Percentiles rank a stretch among this genome's conserved stretches.
Conservation (phyloP, 495 filamentous ascomycete species). For the Alectoria sarmentosa region DNA sequence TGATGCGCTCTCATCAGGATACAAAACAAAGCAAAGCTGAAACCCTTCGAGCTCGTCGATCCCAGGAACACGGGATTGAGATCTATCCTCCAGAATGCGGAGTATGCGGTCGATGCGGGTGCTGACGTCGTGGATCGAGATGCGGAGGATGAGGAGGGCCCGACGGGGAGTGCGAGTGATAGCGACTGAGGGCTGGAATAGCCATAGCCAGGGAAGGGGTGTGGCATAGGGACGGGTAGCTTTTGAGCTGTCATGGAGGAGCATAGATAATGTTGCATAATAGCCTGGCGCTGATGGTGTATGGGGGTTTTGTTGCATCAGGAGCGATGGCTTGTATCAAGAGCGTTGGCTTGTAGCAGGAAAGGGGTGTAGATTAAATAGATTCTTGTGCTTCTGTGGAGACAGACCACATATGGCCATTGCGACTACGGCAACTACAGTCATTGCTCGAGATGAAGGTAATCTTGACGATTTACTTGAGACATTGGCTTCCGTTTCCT, state of each 20-base stretch:
- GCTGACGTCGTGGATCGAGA: slow-evolving; percentile 22
- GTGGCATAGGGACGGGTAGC: not conserved
- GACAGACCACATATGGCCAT: too few relatives aligned
- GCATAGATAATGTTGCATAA: slow-evolving; percentile 17
- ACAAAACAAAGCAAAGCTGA: slow-evolving; percentile 64
- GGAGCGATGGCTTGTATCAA: not conserved
- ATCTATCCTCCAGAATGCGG: slow-evolving; percentile 62
- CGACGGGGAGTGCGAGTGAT: slow-evolving; percentile 28
- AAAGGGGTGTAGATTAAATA: too few relatives aligned
- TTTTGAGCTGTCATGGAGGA: too few relatives aligned
- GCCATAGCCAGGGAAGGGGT: too few relatives aligned
- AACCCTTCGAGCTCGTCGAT: slow-evolving; percentile 63
- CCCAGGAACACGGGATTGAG: slow-evolving; percentile 62
- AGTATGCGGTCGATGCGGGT: slow-evolving; percentile 40
- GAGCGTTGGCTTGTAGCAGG: too few relatives aligned
- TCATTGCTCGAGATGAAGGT: too few relatives aligned
- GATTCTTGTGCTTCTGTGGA: too few relatives aligned
- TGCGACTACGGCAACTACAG: too few relatives aligned
- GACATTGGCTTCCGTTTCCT: too few relatives aligned
- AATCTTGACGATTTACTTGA: too few relatives aligned
- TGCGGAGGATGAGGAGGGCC: slow-evolving; percentile 19
- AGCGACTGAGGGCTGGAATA: slow-evolving; percentile 21
- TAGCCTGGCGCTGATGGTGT: slow-evolving; percentile 21
- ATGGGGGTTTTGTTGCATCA: not conserved
- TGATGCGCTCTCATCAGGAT: too few relatives aligned